Base-by-base conservation (phyloP, 305 asterid genomes). In the Fraxinus sp. region DNA sequence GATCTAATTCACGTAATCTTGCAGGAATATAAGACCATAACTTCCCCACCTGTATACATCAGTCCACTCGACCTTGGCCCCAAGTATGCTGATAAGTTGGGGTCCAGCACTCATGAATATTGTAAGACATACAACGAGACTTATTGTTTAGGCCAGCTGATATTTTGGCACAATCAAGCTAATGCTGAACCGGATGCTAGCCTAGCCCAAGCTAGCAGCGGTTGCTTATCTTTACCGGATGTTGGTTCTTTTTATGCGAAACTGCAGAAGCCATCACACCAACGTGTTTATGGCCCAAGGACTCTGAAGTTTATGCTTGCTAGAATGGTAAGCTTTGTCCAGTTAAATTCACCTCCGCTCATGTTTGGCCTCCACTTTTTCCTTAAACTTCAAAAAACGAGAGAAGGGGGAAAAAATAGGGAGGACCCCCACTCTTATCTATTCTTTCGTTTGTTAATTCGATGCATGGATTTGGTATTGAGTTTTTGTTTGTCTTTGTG, bases 41-140 rank as follows among this genome's bases (percentile, higher is more conserved):
- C 98, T 52, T 97, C 99, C 64, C 94, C 98, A n/a, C 98, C 98
- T 33, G 98, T 97, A 80, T 74, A 88, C 84, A 97, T 97, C 41
- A 97, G 95, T 81, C 97, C 99, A 55, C 97, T 93, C 44, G 99
- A 97, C 89, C 95, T 97, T 32, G 96, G 98, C 77, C 98, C 98
- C 78, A 93, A 93, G 89, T 95, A 85, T 81, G 94, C 97, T 49
- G 92, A 91, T 80, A 95, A 92, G 89, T 86, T 97, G 90, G 98
- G 98, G 20, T 86, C 98, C 1, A 91, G 94, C 66, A 89, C 88
- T 81, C 97, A 95, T 35, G 97, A 97, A 86, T 97, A 92, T 88
- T 82, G 95, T 90, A 97, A 97, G 91, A 95, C 97, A 18, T 97
- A 97, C 75, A 88, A 93, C 0, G 98, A 94, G 86, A 89, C 90